Evolutionary conservation across 2,329 filamentous ascomycete species (phyloP).

Genomic region (Fusarium austroafricanum): DNA sequence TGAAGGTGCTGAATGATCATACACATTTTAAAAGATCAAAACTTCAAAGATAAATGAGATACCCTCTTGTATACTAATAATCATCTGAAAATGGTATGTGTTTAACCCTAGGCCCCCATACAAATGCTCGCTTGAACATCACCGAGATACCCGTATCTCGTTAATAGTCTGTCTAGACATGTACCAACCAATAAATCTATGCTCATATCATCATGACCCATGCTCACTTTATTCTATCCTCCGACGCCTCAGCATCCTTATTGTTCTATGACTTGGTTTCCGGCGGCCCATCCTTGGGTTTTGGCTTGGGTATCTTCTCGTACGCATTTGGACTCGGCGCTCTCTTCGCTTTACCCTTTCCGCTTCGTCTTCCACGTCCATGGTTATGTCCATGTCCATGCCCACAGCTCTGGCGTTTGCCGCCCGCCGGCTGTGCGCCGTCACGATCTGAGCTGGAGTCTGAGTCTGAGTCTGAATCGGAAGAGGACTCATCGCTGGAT

Average conservation of each 20-base stretch:
- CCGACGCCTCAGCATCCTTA: neutral
- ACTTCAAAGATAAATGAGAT: slow-evolving; percentile 18
- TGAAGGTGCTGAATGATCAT: slow-evolving; percentile 35
- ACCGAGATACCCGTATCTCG: neutral
- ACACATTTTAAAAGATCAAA: neutral
- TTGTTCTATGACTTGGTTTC: slow-evolving; percentile 39
- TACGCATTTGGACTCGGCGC: slow-evolving; percentile 82
- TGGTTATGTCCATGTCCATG: slow-evolving; percentile 52
- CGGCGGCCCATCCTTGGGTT: slow-evolving; percentile 49
- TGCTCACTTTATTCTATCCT: slow-evolving; percentile 1
- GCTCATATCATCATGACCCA: slow-evolving; percentile 24
- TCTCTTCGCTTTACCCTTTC: slow-evolving; percentile 54
- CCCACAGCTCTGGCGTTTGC: slow-evolving; percentile 57
- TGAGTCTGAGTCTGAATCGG: slow-evolving; percentile 70
- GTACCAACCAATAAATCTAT: slow-evolving; percentile 14
- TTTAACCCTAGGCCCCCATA: slow-evolving; percentile 3
- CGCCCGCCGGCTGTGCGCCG: slow-evolving; percentile 42
- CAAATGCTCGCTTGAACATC: slow-evolving; percentile 14
- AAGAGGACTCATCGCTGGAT: slow-evolving; percentile 76
- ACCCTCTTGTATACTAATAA: slow-evolving; percentile 28
- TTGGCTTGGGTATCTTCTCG: slow-evolving; percentile 73
- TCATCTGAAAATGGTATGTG: neutral
- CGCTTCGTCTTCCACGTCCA: slow-evolving; percentile 48
- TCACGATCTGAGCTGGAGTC: slow-evolving; percentile 50
- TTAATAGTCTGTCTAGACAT: slow-evolving; percentile 1